Base-by-base conservation (phyloP, 2,329 filamentous ascomycete species). In the Coniochaeta sp. region DNA sequence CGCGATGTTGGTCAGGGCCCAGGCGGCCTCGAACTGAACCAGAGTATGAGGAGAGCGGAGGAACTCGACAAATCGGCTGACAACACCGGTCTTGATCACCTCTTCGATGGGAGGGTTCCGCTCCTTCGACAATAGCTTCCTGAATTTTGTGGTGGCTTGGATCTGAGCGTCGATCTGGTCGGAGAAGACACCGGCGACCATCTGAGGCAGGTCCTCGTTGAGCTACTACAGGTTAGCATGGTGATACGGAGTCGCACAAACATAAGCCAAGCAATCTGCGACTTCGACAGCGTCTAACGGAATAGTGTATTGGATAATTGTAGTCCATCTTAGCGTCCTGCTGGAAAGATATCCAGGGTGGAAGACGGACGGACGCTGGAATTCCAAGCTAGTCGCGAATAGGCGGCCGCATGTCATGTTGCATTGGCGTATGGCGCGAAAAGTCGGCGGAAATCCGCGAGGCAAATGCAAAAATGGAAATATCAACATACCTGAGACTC, bases 81-180 rank as follows among this genome's bases (percentile, higher is more conserved):
- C 95, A 65, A 99, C 95, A 71, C 95, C 95, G 62, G 95, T 98
- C 84, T 98, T 96, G 78, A 99, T 99, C 68, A 99, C 95, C 74
- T 96, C 92, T 81, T 99, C 95, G 74, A 99, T 99, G 54, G 95
- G 95, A 55, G 95, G 95, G 81, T 99, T 99, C 73, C 95, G 91
- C 82, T 99, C 95, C 81, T 99, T 99, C 67, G 92, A 97, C 30
- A 99, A 82, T 47, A 99, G 85, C 83, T 99, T 99, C 74, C 95
- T 85, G 83, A 99, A 99, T 77, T 96, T 97, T 68, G 95, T 99
- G 30, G 95, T 99, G 61, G 93, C 92, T 78, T 93, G 88, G 69
- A 99, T 99, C 79, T 99, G 95, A 68, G 90, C 85, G 73, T 99
- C 95, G 77, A 99, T 97, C 78, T 98, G 92, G 66, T 99, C 93